A percentile compares a stretch with the other conserved stretches of the same genome.
Conservation (phyloP, 805 yeast genomes). For the Monosporozyma yasuniensis region DNA sequence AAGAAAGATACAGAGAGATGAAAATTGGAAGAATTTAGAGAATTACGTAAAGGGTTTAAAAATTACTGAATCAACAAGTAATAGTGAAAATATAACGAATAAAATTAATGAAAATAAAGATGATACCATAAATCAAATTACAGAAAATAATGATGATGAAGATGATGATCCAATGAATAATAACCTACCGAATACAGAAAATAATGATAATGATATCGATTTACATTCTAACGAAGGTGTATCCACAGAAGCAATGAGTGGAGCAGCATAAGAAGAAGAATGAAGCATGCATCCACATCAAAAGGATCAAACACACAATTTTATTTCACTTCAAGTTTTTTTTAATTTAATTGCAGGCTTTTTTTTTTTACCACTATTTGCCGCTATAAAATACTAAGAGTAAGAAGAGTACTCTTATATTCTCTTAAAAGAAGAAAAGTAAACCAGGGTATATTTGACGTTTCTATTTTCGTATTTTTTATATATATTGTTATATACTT, state of each 20-base stretch:
- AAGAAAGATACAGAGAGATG: conserved; percentile 51
- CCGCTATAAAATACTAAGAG: background rate
- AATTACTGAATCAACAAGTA: conserved; percentile 9
- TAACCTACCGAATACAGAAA: conserved; percentile 1
- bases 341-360: background rate
- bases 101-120: background rate
- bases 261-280: background rate
- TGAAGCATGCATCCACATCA: too few relatives aligned
- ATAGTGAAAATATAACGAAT: background rate
- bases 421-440: background rate
- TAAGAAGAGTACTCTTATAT: background rate
- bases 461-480: background rate
- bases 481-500: background rate
- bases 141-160: too few relatives aligned
- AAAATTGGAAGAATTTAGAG: conserved; percentile 65
- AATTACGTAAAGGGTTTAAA: conserved; percentile 39
- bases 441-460: background rate
- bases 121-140: background rate
- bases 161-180: background rate
- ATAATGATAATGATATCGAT: background rate
- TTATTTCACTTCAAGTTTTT: too few relatives aligned
- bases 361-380: background rate
- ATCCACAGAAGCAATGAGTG: background rate
- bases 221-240: conserved; percentile 1
- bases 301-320: background rate